phyloP scores from a whole-genome alignment of 768 basidiomycete genomes.

The Pisolithus tinctorius region DNA sequence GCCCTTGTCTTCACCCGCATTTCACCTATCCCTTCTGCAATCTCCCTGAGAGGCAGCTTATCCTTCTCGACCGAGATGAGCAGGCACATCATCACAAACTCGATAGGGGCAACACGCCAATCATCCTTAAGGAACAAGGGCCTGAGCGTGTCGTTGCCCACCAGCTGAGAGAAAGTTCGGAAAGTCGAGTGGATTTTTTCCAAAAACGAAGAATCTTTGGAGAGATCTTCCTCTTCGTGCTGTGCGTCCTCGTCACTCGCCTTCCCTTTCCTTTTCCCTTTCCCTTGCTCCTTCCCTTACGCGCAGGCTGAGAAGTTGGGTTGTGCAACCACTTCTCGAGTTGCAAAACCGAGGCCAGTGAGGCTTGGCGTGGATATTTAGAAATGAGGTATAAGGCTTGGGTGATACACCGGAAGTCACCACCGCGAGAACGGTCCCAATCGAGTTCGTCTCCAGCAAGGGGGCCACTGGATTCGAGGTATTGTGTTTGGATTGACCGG shows the following conservation, averaged over 20 bases:
- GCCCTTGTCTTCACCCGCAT: slow-evolving; percentile 53
- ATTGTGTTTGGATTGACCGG: slow-evolving; percentile 44
- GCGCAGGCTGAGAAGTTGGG: slow-evolving; percentile 5
- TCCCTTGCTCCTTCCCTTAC: slow-evolving; percentile 16
- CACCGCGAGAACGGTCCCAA: slow-evolving; percentile 46
- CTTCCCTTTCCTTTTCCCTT: background rate
- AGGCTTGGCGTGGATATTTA: slow-evolving; percentile 29
- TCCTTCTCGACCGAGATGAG: slow-evolving; percentile 48
- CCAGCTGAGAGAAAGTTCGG: slow-evolving; percentile 40
- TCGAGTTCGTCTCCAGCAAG: slow-evolving; percentile 35
- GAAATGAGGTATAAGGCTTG: slow-evolving; percentile 48
- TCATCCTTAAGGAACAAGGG: slow-evolving; percentile 33
- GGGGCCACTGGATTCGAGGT: slow-evolving; percentile 34
- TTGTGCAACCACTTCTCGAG: slow-evolving; percentile 47
- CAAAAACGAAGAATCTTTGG: slow-evolving; percentile 28
- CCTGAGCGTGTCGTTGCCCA: slow-evolving; percentile 29
- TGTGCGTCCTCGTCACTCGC: background rate
- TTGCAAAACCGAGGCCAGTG: slow-evolving; percentile 27
- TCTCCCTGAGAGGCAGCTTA: slow-evolving; percentile 28
- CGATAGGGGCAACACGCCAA: slow-evolving; percentile 58
- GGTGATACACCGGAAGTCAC: slow-evolving; percentile 53
- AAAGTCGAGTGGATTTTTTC: slow-evolving; percentile 37
- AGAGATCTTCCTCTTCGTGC: slow-evolving; percentile 14
- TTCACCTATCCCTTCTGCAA: slow-evolving; percentile 38
- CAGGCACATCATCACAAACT: slow-evolving; percentile 53